Conservation (phyloP, 805 yeast genomes). For the Lachancea dasiensis region DNA sequence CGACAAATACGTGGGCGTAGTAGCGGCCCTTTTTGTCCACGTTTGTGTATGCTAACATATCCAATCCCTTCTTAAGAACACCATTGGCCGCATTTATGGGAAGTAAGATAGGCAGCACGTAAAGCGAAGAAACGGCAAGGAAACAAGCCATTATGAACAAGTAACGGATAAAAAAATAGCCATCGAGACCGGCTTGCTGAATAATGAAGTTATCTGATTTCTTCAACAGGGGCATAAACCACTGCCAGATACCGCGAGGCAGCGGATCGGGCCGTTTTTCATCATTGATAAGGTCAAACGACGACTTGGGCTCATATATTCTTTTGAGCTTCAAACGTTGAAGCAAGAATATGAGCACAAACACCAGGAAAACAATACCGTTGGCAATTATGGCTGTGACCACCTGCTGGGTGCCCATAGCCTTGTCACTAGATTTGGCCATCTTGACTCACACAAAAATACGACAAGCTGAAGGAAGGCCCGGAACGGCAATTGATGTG, state of each 20-base stretch:
- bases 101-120: constrained; percentile 63
- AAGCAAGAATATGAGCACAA: constrained; percentile 55
- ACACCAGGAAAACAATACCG: constrained; percentile 56
- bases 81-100: constrained; percentile 78
- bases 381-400: constrained; percentile 66
- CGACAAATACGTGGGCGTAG: constrained; percentile 79
- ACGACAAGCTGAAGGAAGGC: no score
- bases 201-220: constrained; percentile 72
- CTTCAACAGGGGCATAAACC: constrained; percentile 60
- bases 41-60: constrained; percentile 73
- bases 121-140: constrained; percentile 48
- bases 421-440: constrained; percentile 7
- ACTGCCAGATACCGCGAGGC: constrained; percentile 58
- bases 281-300: constrained; percentile 51
- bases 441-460: no score
- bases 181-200: constrained; percentile 89
- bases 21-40: constrained; percentile 45
- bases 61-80: constrained; percentile 57
- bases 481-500: no score
- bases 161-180: constrained; percentile 83
- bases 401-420: constrained; percentile 68
- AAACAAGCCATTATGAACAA: constrained; percentile 49
- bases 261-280: constrained; percentile 69
- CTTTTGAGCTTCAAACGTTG: constrained; percentile 65
- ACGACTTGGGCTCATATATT: constrained; percentile 79